Percentiles rank a stretch among this genome's conserved stretches.
Conservation (phyloP, 371 early-diverging fungal genomes). For the Haplosporangium sp. region DNA sequence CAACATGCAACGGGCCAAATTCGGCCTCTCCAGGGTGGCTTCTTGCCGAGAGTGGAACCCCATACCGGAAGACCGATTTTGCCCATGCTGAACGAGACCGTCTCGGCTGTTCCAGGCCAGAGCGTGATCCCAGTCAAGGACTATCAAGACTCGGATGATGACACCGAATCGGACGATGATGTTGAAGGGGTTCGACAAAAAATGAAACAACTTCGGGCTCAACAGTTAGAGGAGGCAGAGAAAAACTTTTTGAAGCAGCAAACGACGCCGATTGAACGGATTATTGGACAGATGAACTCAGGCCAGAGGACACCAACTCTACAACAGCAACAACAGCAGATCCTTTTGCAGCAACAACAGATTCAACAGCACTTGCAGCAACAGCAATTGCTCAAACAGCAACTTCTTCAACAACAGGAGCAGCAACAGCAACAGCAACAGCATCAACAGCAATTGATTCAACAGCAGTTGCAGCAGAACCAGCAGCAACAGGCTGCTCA, state of each 20-base stretch:
- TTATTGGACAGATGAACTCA: constrained; percentile 6
- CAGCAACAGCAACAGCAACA: constrained; percentile 35
- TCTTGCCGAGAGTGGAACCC: constrained; percentile 46
- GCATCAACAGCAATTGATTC: constrained; percentile 35
- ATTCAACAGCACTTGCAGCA: constrained; percentile 41
- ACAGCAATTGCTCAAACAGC: constrained; percentile 23
- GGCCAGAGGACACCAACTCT: constrained; percentile 17
- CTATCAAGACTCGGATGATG: constrained; percentile 55
- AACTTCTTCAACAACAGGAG: constrained; percentile 30
- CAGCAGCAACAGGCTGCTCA: constrained; percentile 27
- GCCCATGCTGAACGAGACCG: constrained; percentile 54
- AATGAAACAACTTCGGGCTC: constrained; percentile 48
- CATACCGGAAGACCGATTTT: constrained; percentile 49
- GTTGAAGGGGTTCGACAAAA: constrained; percentile 55
- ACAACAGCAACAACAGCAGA: constrained; percentile 40
- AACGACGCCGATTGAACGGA: constrained; percentile 1
- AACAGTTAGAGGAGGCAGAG: constrained; percentile 43
- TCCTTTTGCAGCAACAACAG: constrained; percentile 37
- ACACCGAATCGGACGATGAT: constrained; percentile 57
- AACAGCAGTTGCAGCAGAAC: constrained; percentile 38
- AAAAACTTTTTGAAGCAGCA: constrained; percentile 36
- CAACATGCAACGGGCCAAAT: constrained; percentile 32
- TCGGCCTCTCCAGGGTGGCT: constrained; percentile 53
- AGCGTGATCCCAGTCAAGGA: constrained; percentile 54
- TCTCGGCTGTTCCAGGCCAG: constrained; percentile 54